Evolutionary conservation across 495 filamentous ascomycete species (phyloP), one percentile per base, ranked within the genome.

Genomic region (Podospora tetraspora): DNA sequence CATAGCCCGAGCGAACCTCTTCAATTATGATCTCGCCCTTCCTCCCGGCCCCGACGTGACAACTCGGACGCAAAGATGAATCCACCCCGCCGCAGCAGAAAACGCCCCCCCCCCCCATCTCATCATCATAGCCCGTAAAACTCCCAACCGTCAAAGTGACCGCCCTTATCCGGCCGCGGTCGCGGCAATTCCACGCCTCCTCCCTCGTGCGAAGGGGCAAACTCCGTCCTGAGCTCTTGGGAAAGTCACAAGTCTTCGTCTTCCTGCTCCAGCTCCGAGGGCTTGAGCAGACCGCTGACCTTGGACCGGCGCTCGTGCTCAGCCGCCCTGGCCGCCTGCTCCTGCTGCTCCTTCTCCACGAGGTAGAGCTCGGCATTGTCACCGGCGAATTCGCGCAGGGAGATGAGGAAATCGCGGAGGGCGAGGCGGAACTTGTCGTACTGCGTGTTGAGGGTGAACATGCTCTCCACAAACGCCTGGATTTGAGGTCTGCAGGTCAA

Each of bases 351-450:
- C 70, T 95, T 89, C 76, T 98, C 96, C 64, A 97, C 93, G 3
- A 92, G 90, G 80, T 90, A 99, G n/a, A 99, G 85, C 71, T 98
- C 95, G 7, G 94, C 89, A 74, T 93, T 95, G 78, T 93, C 87
- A 61, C 92, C 95, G 13, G 91, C 92, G 73, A 97, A 98, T 79
- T 99, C 95, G 79, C 96, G 97, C 64, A 99, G 81, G 29, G 93
- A 93, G 72, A 99, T 97, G 66, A 99, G 80, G 87, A 99, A 99
- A 77, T 99, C 95, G 67, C 95, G 92, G 61, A 98, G 85, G 66
- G 93, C 89, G 57, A 96, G 87, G 79, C 97, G 97, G 87, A 98
- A 98, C 73, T 90, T 90, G 74, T 88, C 88, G 65, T 94, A 85
- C 67, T 94, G 90, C 63, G 87, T 87, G 74, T 96, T 97, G 64